phyloP scores from a whole-genome alignment of 23 red algal species.

The Gracilaria gracilis region DNA sequence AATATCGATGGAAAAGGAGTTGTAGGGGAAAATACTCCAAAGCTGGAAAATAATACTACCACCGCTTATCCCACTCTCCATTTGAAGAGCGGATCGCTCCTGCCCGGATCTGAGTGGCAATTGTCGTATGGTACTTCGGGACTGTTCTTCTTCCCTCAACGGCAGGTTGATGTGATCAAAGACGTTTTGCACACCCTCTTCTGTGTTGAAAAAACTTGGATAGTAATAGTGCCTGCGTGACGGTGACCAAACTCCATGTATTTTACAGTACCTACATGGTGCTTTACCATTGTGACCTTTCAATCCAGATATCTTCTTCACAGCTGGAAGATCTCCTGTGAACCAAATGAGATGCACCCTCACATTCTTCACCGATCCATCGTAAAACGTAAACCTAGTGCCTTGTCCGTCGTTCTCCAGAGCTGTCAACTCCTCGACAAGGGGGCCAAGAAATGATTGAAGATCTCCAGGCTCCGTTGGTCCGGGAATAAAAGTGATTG shows the following conservation, averaged over 20 bases:
- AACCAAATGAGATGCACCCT: conserved; percentile 39
- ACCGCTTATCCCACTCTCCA: background rate
- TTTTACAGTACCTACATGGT: conserved; percentile 8
- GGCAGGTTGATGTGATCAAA: too few relatives aligned
- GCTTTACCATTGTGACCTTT: conserved; percentile 26
- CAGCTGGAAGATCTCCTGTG: background rate
- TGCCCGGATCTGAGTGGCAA: background rate
- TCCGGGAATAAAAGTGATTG: background rate
- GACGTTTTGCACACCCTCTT: too few relatives aligned
- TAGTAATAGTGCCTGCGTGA: conserved; percentile 20
- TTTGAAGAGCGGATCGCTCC: background rate
- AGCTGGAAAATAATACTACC: background rate
- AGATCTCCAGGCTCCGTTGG: conserved; percentile 16
- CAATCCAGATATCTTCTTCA: conserved; percentile 24
- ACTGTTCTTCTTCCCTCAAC: background rate
- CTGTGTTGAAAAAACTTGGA: background rate
- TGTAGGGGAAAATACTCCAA: background rate
- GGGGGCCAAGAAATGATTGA: conserved; percentile 38
- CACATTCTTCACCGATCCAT: background rate
- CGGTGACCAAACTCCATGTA: background rate
- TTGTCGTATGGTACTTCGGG: background rate
- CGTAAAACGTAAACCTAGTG: background rate
- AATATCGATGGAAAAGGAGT: conserved; percentile 23
- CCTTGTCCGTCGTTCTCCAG: background rate
- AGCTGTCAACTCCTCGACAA: conserved; percentile 2